Evolutionary conservation across 805 yeast species (phyloP).

Genomic region (Ogataea minuta): DNA sequence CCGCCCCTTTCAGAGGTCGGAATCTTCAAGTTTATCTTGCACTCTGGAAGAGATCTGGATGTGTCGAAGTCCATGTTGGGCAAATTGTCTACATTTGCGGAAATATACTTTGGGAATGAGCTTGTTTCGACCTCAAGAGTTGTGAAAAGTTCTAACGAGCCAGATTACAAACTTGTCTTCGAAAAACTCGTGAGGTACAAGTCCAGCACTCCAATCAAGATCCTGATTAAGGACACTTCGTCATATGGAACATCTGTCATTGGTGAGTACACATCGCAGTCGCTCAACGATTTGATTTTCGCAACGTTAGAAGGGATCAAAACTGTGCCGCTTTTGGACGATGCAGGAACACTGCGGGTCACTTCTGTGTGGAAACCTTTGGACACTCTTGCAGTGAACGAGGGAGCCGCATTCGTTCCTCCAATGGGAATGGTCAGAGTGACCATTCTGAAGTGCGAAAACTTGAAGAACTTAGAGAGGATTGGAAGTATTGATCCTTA

Average conservation of each 20-base stretch:
- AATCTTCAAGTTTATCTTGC: conserved; percentile 61
- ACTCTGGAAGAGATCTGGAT: conserved; percentile 60
- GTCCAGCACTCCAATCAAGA: conserved; percentile 49
- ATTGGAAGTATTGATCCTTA: conserved; percentile 79
- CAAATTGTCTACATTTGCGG: conserved; percentile 65
- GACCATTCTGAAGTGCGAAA: conserved; percentile 51
- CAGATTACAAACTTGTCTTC: conserved; percentile 62
- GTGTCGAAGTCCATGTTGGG: conserved; percentile 48
- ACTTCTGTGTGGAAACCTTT: conserved; percentile 72
- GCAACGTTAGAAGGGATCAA: conserved; percentile 49
- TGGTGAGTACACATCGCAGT: conserved; percentile 49
- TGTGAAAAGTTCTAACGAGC: conserved; percentile 66
- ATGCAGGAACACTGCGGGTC: conserved; percentile 55
- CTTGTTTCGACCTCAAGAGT: conserved; percentile 57
- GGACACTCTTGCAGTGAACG: conserved; percentile 48
- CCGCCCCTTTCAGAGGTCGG: conserved; percentile 68
- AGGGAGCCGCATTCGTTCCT: conserved; percentile 41
- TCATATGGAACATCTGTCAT: conserved; percentile 48
- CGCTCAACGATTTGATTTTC: conserved; percentile 54
- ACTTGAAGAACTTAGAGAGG: conserved; percentile 56
- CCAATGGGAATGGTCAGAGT: conserved; percentile 69
- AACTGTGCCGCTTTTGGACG: conserved; percentile 44
- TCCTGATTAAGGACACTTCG: conserved; percentile 61
- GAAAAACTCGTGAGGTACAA: conserved; percentile 65
- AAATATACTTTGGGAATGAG: conserved; percentile 56